Evolutionary conservation across 306 rosid species (phyloP).

Genomic region (Cajanus cajan): DNA sequence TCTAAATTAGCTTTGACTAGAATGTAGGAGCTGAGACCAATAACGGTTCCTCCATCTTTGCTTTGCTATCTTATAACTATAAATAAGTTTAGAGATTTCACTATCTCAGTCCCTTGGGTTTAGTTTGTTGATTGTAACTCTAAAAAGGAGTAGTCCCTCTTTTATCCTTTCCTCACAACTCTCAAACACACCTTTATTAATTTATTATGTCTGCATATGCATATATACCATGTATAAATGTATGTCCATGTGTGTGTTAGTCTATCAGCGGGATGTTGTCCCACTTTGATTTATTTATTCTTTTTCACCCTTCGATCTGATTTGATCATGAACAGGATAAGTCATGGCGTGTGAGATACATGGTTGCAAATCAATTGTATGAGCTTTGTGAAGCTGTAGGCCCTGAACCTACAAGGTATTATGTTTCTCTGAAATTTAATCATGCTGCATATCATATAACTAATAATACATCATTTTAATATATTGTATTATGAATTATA

Average conservation of each 20-base stretch:
- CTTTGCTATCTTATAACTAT: not conserved
- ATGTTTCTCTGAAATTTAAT: not conserved
- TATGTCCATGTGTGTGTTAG: not conserved
- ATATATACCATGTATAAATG: too few species aligned
- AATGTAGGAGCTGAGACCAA: not conserved
- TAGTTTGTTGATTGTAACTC: not conserved
- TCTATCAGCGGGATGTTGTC: not conserved
- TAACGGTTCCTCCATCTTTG: not conserved
- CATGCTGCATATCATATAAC: not conserved
- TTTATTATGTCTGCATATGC: not conserved
- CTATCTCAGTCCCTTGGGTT: not conserved
- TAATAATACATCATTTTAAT: not conserved
- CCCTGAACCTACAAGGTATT: conserved; percentile 83
- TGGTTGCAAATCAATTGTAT: conserved; percentile 89
- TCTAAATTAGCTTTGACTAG: not conserved
- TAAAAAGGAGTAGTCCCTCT: not conserved
- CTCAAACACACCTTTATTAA: not conserved
- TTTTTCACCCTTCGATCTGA: not conserved
- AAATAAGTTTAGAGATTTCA: not conserved
- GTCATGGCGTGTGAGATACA: conserved; percentile 90
- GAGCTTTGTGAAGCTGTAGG: conserved; percentile 93
- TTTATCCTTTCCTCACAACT: not conserved
- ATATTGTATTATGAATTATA: not conserved
- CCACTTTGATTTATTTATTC: not conserved
- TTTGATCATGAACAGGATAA: conserved; percentile 56